A percentile compares a stretch with the other conserved stretches of the same genome.
These are phyloP conservation scores for Aspergillus felis DNA, from an alignment of 2,329 filamentous ascomycete genomes.

Conservation along the genomic window DNA sequence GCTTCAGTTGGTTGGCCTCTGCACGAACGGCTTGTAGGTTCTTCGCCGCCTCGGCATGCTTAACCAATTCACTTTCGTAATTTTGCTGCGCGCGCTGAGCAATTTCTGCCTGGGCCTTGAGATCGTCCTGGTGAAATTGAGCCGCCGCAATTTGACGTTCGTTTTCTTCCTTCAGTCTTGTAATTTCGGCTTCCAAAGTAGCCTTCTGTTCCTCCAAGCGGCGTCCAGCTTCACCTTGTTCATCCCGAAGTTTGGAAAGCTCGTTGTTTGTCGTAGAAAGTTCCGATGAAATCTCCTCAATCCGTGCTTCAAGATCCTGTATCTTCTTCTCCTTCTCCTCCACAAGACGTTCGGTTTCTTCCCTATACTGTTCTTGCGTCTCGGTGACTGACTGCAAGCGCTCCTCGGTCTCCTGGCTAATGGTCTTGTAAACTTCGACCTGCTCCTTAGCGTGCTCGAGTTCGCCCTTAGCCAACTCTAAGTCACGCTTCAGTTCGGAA, in stretches of 20 bases:
- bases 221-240: constrained; percentile 69
- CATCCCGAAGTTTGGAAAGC: constrained; percentile 72
- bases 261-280: constrained; percentile 77
- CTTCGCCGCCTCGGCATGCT: constrained; percentile 93
- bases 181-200: constrained; percentile 72
- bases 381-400: constrained; percentile 74
- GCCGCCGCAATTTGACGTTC: constrained; percentile 75
- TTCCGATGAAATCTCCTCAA: constrained; percentile 80
- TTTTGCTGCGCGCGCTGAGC: constrained; percentile 89
- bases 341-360: constrained; percentile 74
- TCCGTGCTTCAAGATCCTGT: constrained; percentile 73
- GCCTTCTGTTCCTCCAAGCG: constrained; percentile 79
- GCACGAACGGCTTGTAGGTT: constrained; percentile 71
- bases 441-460: constrained; percentile 77
- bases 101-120: constrained; percentile 90
- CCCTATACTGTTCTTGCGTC: constrained; percentile 80
- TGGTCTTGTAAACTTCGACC: constrained; percentile 80
- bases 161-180: constrained; percentile 76
- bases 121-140: constrained; percentile 82
- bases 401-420: constrained; percentile 84
- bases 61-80: constrained; percentile 90
- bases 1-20: constrained; percentile 78
- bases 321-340: constrained; percentile 76
- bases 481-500: constrained; percentile 78
- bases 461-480: constrained; percentile 76